Percentiles rank a stretch among this genome's conserved stretches.
Conservation (phyloP, 2,329 filamentous ascomycete genomes). For the Elsinoe perseae region DNA sequence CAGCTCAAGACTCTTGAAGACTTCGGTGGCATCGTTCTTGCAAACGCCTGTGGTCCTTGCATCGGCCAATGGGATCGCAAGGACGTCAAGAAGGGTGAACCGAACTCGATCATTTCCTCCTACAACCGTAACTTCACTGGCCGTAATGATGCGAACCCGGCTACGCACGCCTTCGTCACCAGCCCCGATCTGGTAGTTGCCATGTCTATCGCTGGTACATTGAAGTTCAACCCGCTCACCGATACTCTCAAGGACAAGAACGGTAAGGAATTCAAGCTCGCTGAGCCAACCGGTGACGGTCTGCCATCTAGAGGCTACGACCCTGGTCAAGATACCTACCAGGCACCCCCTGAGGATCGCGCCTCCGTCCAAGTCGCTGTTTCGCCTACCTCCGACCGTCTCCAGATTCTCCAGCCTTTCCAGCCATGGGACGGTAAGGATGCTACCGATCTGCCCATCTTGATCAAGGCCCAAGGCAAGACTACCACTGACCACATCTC, state of each 20-base stretch:
- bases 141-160: slow-evolving; percentile 92
- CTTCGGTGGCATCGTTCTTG: background rate
- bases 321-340: slow-evolving; percentile 87
- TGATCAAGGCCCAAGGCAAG: slow-evolving; percentile 96
- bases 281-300: slow-evolving; percentile 69
- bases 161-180: slow-evolving; percentile 87
- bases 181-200: slow-evolving; percentile 86
- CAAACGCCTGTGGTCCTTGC: background rate
- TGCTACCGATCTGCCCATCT: slow-evolving; percentile 70
- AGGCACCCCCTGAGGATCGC: slow-evolving; percentile 81
- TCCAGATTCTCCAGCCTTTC: slow-evolving; percentile 87
- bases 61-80: slow-evolving; percentile 76
- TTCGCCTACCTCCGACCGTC: slow-evolving; percentile 82
- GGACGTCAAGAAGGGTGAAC: slow-evolving; percentile 88
- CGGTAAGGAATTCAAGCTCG: slow-evolving; percentile 89
- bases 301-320: slow-evolving; percentile 80
- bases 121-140: slow-evolving; percentile 99
- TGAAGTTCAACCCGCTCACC: slow-evolving; percentile 91
- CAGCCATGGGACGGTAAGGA: slow-evolving; percentile 87
- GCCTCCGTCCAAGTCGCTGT: slow-evolving; percentile 67
- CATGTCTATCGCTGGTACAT: slow-evolving; percentile 70
- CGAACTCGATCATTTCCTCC: slow-evolving; percentile 95
- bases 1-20: slow-evolving; percentile 59
- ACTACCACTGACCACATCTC: slow-evolving; percentile 97
- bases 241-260: slow-evolving; percentile 91